Base-by-base conservation (phyloP, 2,329 filamentous ascomycete genomes). In the Intubia oerlemansii region DNA sequence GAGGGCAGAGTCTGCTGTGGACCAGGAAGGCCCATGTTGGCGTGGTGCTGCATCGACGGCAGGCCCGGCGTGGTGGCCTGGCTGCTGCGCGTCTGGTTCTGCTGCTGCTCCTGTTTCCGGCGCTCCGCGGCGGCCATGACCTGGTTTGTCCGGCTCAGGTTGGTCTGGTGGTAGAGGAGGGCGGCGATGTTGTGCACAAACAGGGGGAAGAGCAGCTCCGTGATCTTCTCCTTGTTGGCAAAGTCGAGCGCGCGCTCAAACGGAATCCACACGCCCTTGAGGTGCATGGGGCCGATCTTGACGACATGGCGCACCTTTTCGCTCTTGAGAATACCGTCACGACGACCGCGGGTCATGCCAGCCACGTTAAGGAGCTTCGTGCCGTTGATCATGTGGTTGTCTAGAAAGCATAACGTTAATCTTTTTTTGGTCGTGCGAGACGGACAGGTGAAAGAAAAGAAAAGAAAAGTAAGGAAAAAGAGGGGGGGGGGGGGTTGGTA, bases 211-310 rank as follows among this genome's bases (percentile, higher is more conserved):
- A 95, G 57, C 27, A 84, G 58, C 52, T 95, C 85, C 0, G 88
- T 95, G 38, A 95, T 98, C 56, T 95, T 95, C 53, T 98, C 88
- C 62, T 93, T 95, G 58, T 98, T 98, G 39, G 88, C 88, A 48
- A 98, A 95, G 43, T 95, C 88, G 30, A 98, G 57, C n/a, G 88
- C 88, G 39, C 88, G 75, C 42, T 95, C 88, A 43, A 91, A 95
- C 2, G 88, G 88, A 44, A 98, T 98, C 82, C 84, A 92, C 39
- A 92, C 84, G 44, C 88, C 88, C 56, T 98, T 98, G 25, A 98
- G 56, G 48, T 95, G 88, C 88, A 98, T 98, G 4, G 88, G 88
- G 0, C 88, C 88, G 48, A 98, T 95, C 56, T 98, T 98, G 35
- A 95, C 88, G 10, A 95, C 88, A 50, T 93, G 84, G 40, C 88